These are phyloP conservation scores for Sphagnum contortum DNA, from an alignment of 225 moss, liverwort and hornwort species.

Conservation along the genomic window DNA sequence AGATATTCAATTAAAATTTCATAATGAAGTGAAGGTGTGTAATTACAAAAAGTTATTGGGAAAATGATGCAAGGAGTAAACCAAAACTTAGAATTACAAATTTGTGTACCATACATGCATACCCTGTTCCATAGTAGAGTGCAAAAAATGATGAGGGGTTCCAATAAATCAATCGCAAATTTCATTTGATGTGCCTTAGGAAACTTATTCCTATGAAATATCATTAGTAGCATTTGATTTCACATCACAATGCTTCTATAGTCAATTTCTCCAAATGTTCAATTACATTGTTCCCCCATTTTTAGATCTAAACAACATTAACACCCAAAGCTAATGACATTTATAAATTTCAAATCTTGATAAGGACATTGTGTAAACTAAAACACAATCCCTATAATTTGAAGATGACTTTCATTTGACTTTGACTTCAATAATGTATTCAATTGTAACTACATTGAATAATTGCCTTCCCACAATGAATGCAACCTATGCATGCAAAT, in stretches of 20 bases:
- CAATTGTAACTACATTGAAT: constrained; percentile 74
- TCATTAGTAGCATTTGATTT: constrained; percentile 55
- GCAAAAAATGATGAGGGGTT: constrained; percentile 60
- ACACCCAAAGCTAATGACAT: too few relatives aligned
- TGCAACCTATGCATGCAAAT: constrained; percentile 39
- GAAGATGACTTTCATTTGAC: constrained; percentile 61
- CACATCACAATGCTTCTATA: not conserved
- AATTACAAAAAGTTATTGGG: not conserved
- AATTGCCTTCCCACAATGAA: constrained; percentile 78
- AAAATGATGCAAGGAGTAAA: not conserved
- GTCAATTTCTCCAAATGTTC: too few relatives aligned
- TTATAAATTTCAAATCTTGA: too few relatives aligned
- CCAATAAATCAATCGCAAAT: constrained; percentile 61
- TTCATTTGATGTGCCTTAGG: constrained; percentile 45
- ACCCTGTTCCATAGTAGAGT: constrained; percentile 66
- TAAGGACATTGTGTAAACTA: too few relatives aligned
- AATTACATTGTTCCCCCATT: not conserved
- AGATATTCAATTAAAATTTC: not conserved
- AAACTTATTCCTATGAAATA: constrained; percentile 54
- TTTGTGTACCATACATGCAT: constrained; percentile 68
- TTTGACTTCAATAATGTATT: constrained; percentile 60
- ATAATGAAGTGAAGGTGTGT: not conserved
- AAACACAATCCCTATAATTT: constrained; percentile 43
- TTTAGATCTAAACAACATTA: too few relatives aligned
- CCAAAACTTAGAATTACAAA: not conserved